Conservation (phyloP, 2,329 filamentous ascomycete genomes). For the Tolypocladium capitatum region DNA sequence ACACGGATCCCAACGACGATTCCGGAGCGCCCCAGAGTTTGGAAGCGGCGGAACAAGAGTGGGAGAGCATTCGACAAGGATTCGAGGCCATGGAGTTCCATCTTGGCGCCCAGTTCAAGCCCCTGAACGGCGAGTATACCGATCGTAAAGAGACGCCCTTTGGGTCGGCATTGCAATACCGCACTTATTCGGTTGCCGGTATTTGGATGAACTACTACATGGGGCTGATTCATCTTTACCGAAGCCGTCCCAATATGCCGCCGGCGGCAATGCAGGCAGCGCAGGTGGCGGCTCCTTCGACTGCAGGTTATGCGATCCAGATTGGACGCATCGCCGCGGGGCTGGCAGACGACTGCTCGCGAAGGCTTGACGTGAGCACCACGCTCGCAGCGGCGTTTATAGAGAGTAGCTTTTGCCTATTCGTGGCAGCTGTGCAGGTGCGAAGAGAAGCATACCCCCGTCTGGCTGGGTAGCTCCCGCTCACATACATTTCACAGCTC, state of each 20-base stretch:
- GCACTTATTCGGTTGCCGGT: conserved; percentile 75
- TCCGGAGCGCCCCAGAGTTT: conserved; percentile 51
- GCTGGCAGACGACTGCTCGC: conserved; percentile 40
- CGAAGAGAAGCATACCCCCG: conserved; percentile 1
- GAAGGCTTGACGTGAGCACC: conserved; percentile 53
- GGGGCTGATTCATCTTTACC: conserved; percentile 67
- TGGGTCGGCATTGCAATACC: conserved; percentile 66
- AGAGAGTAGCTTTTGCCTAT: conserved; percentile 69
- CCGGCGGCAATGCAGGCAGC: conserved; percentile 81
- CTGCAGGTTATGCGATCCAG: conserved; percentile 54
- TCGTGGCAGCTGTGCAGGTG: conserved; percentile 71
- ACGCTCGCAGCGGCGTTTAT: conserved; percentile 68
- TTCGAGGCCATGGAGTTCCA: conserved; percentile 53
- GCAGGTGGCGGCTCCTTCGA: conserved; percentile 60
- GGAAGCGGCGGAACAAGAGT: conserved; percentile 60
- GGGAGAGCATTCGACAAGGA: conserved; percentile 59
- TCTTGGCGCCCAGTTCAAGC: conserved; percentile 64
- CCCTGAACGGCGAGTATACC: conserved; percentile 54
- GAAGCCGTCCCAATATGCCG: conserved; percentile 80
- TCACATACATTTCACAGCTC: conserved; percentile 2
- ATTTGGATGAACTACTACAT: conserved; percentile 84
- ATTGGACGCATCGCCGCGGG: conserved; percentile 75
- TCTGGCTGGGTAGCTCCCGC: neutral
- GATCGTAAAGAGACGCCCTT: conserved; percentile 58
- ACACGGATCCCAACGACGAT: conserved; percentile 32